phyloP scores from a whole-genome alignment of 192 early-diverging fungal genomes.

The Pilaira anomala region DNA sequence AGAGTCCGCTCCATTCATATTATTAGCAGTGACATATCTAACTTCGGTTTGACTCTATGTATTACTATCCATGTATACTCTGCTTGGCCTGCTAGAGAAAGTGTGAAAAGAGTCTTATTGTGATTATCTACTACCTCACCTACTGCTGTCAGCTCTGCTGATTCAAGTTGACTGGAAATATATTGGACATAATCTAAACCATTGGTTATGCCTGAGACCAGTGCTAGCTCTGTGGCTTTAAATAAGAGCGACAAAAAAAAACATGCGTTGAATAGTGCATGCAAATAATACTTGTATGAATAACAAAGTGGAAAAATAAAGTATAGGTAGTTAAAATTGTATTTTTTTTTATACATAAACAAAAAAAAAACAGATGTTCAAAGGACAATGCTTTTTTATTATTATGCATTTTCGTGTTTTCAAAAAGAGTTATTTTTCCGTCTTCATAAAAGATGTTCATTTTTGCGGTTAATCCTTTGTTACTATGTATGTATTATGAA shows the following conservation, averaged over 20 bases:
- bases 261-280: neutral
- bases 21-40: neutral
- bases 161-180: neutral
- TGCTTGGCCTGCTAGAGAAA: constrained; percentile 1
- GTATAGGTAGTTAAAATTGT: too few relatives aligned
- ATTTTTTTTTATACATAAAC: too few relatives aligned
- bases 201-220: neutral
- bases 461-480: too few relatives aligned
- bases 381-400: too few relatives aligned
- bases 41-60: neutral
- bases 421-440: too few relatives aligned
- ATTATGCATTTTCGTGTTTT: too few relatives aligned
- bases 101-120: neutral
- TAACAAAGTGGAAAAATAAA: too few relatives aligned
- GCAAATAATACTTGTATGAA: neutral
- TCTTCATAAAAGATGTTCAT: too few relatives aligned
- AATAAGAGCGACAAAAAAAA: neutral
- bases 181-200: neutral
- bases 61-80: neutral
- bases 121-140: neutral
- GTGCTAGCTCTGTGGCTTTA: neutral
- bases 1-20: constrained; percentile 2
- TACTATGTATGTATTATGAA: too few relatives aligned
- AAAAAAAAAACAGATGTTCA: too few relatives aligned
- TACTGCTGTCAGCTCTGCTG: neutral